Evolutionary conservation across 345 rosid species (phyloP), one percentile per base, ranked within the genome.

Genomic region (Clausena lansium): DNA sequence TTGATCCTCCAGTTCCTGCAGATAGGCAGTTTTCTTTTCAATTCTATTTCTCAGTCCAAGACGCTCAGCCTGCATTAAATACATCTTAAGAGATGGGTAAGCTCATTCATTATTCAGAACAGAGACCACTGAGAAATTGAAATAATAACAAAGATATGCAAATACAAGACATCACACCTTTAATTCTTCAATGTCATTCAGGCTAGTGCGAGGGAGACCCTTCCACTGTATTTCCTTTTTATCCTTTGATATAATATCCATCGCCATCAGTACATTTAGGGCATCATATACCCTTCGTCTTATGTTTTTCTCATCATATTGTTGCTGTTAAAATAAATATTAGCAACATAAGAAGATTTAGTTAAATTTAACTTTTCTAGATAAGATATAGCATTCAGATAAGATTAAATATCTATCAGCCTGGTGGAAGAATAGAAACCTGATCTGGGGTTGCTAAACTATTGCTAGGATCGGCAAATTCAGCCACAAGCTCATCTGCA

Each of bases 401-500:
- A 25, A 15, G 15, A 73, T 2, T 39, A 5, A 33, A 11, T 65
- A 68, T 27, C 54, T 28, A 67, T 57, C 38, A 47, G 72, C 62
- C 68, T 33, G 38, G 25, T 52, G 14, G 32, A 80, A 67, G 38
- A 47, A 76, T 38, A 60, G 52, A 80, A 83, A 94, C 99, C 96
- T 97, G 99, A 86, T 97, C 99, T 13, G 98, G 94, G 36, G 94
- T 67, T 78, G 97, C 82, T 69, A 86, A 86, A 79, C 88, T 88
- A 79, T 82, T 86, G 76, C 87, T 78, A 11, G 98, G 99, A 79
- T 93, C 94, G 68, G 96, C 89, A 88, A 93, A 97, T 86, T 97
- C 99, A 81, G 98, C 94, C 15, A 97, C 99, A 81, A 97, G 98
- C 87, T 97, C 99, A 77, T 97, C 99, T 33, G 99, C 99, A 76